Base-by-base conservation (phyloP, 257 asterid species). In the Leptodermis oblonga region DNA sequence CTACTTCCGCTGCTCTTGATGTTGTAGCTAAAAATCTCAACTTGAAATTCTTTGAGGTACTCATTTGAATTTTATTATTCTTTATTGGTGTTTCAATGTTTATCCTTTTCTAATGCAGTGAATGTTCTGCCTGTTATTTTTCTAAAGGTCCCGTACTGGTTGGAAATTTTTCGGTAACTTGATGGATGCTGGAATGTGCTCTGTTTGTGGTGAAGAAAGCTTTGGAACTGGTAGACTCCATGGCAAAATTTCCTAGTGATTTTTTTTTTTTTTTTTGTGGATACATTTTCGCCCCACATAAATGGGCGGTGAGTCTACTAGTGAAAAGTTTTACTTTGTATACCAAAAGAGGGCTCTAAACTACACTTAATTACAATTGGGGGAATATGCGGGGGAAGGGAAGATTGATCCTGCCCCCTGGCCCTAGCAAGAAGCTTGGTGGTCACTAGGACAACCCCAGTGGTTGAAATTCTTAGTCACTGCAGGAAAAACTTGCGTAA, bases 121-220 rank as follows among this genome's bases (percentile, higher is more conserved):
- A 46, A 37, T 42, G 49, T 26, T 33, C 37, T 52, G 43, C 13
- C 34, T 72, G 25, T 46, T 67, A 34, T 9, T 79, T 28, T 63
- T 74, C 15, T 75, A 41, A 69, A 92, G 99, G 99, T 90, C 66
- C 99, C 99, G n/a, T 56, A 93, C 99, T 69, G 99, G 99, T 69
- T 93, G 99, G 99, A 93, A 93, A 83, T 93, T 88, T 79, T 93
- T 93, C 70, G 97, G 99, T 68, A 93, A 93, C 86, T 79, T 93
- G 77, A 93, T 93, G 99, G 99, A 93, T 86, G 97, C 96, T 80
- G 99, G 96, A 78, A 86, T 88, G 95, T 93, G 99, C 79, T 93
- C 99, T 25, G 71, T 93, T 74, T 93, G 99, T 77, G 99, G 99
- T 69, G 99, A 93, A 93, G 99, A 93, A 81, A 93, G 99, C 83